Evolutionary conservation across 352 stramenopile genomes (phyloP).

Genomic region (Globisporangium viniferum): DNA sequence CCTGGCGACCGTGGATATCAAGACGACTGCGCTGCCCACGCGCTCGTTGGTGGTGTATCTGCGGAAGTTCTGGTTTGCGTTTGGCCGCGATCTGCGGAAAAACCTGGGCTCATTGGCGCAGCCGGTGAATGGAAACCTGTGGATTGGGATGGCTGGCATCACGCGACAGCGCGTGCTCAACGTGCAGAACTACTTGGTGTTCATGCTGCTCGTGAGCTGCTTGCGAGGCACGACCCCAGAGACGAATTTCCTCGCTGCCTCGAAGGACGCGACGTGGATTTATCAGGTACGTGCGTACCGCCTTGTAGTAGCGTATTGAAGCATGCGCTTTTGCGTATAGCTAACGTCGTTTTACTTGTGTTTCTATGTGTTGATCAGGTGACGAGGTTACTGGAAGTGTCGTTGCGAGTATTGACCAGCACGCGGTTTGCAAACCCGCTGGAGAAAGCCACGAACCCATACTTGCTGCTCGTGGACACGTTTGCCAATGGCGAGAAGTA

Average conservation of each 20-base stretch:
- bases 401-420: conserved; percentile 31
- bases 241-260: conserved; percentile 24
- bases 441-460: conserved; percentile 34
- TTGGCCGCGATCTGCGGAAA: conserved; percentile 13
- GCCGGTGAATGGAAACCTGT: background rate
- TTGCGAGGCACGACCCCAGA: conserved; percentile 23
- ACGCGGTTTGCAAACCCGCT: conserved; percentile 15
- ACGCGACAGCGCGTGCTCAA: conserved; percentile 29
- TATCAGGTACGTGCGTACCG: conserved; percentile 28
- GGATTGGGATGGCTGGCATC: conserved; percentile 2
- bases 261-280: conserved; percentile 39
- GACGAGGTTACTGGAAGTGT: conserved; percentile 37
- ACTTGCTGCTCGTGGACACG: conserved; percentile 48
- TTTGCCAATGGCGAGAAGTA: conserved; percentile 36
- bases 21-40: conserved; percentile 25
- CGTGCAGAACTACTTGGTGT: conserved; percentile 57
- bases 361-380: conserved; percentile 17
- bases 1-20: conserved; percentile 27
- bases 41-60: conserved; percentile 28
- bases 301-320: background rate
- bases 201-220: conserved; percentile 56
- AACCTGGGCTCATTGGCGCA: conserved; percentile 5
- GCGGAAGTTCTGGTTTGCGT: conserved; percentile 46
- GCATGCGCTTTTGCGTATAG: too few species aligned
- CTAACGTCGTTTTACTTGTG: background rate